Base-by-base conservation (phyloP, 192 early-diverging fungal species). In the Paraglomus occultum region DNA sequence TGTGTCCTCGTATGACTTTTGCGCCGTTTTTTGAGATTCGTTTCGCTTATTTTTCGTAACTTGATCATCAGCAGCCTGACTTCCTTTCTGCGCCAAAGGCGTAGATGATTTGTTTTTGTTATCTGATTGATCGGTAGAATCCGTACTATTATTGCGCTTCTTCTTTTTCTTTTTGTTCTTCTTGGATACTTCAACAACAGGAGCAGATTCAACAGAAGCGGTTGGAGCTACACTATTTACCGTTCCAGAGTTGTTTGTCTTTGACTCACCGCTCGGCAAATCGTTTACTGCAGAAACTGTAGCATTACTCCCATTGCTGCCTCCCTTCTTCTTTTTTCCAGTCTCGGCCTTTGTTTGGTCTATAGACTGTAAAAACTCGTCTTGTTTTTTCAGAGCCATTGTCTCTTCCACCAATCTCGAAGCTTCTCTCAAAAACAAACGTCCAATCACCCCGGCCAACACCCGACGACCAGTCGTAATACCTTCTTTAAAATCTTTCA, bases 361-460 rank as follows among this genome's bases (percentile, higher is more conserved):
- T 22, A 85, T 83, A 20, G 82, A 83, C 47, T 84, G 83, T 11
- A 85, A 64, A 22, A 85, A 74, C 44, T 69, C 75, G 44, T 82
- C 80, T 46, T 84, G 82, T 48, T 81, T 80, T 50, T 81, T 78
- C 45, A 85, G 73, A 1, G 84, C 84, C 8, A 83, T 72, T 46
- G 72, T 79, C 46, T 82, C 82, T 4, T 87, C 89, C 57, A 87
- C 83, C 1, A 88, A 86, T 11, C 90, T 79, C 73, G 85, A 85
- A 4, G 88, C 90, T 72, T 92, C 90, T 51, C 89, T 88, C 50
- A 92, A 81, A 80, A 90, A 88, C 67, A 89, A 66, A 66, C 86
- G 86, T 18, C 89, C 89, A 6, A 90, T 67, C 51, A 92, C 84
- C 14, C 87, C 90, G 2, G 89, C 87, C 18, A 92, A 77, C 51